These are phyloP conservation scores for Ceratocystis lukuohia DNA, from an alignment of 2,329 filamentous ascomycete genomes.

Conservation along the genomic window DNA sequence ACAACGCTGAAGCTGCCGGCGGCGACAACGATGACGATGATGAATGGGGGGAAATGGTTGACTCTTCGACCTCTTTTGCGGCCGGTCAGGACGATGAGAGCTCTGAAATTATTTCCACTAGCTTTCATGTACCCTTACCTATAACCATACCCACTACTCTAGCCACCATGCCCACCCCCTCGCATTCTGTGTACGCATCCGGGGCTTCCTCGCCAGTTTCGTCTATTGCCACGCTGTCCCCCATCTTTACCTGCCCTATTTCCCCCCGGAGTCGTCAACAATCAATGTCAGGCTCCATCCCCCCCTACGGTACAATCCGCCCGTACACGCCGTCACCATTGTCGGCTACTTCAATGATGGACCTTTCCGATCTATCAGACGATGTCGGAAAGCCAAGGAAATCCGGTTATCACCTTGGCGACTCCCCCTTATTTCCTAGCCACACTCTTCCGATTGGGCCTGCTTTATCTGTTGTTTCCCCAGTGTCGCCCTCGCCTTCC, in stretches of 20 bases:
- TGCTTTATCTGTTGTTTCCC: background rate
- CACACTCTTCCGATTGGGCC: background rate
- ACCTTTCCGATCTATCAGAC: background rate
- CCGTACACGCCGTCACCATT: conserved; percentile 17
- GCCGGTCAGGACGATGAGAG: background rate
- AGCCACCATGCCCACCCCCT: conserved; percentile 9
- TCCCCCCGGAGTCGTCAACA: background rate
- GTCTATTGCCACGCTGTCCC: conserved; percentile 6
- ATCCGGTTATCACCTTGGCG: background rate
- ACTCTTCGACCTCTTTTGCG: background rate
- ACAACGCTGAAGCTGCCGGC: conserved; percentile 21
- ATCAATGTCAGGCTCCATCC: conserved; percentile 9
- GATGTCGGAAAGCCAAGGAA: background rate
- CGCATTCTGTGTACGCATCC: conserved; percentile 15
- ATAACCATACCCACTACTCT: conserved; percentile 14
- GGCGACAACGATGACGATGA: conserved; percentile 42
- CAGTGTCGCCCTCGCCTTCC: background rate
- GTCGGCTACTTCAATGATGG: conserved; percentile 9
- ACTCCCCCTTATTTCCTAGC: conserved; percentile 7
- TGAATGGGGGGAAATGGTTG: conserved; percentile 49
- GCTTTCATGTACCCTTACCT: conserved; percentile 1
- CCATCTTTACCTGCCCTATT: background rate
- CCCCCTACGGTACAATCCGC: background rate
- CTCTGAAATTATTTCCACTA: background rate
- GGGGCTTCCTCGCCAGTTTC: conserved; percentile 14